Evolutionary conservation across 2,329 filamentous ascomycete genomes (phyloP), one percentile per base, ranked within the genome.

Genomic region (Teratosphaeriaceae sp.): DNA sequence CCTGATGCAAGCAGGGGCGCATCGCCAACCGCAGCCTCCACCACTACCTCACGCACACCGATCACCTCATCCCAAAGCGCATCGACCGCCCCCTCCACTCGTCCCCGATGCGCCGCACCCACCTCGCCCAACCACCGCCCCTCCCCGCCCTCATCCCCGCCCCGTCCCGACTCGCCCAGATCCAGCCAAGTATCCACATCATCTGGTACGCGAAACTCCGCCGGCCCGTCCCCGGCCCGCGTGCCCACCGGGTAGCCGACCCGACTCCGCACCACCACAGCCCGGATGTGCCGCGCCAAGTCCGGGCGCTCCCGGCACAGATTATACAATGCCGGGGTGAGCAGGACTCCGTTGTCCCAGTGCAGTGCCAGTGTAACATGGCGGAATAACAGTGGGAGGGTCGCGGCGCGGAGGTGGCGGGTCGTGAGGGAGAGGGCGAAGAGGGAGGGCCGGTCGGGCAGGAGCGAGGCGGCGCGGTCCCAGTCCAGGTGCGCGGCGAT

Each of bases 401-500:
- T 33, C 2, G 44, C 27, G 5, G 38, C 30, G n/a, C 52, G 50
- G 11, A 54, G 43, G 26, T 46, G 43, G 22, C 34, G 31, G 46
- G 48, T 48, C 6, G 45, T 45, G 26, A 47, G 34, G 39, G 40
- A 45, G 33, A 41, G 24, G 27, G 33, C 46, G 43, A 48, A 38
- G 18, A 53, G 24, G 40, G 48, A 44, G 12, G 26, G 26, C 15
- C 47, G 45, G 13, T 23, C 23, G 2, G 52, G 50, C 15, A 44
- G 42, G 2, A 51, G 33, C 13, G 45, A 23, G 7, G 26, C 15
- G 7, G 43, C 23, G 8, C 45, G 47, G 30, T 50, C 45, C 52
- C 52, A 55, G 30, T 53, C 48, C 6, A 55, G 43, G 33, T 50
- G 52, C 27, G 13, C 26, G 43, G 26, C 49, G n/a, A 53, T 41